phyloP scores from a whole-genome alignment of 306 rosid genomes.

The Glycyrrhiza uralensis region DNA sequence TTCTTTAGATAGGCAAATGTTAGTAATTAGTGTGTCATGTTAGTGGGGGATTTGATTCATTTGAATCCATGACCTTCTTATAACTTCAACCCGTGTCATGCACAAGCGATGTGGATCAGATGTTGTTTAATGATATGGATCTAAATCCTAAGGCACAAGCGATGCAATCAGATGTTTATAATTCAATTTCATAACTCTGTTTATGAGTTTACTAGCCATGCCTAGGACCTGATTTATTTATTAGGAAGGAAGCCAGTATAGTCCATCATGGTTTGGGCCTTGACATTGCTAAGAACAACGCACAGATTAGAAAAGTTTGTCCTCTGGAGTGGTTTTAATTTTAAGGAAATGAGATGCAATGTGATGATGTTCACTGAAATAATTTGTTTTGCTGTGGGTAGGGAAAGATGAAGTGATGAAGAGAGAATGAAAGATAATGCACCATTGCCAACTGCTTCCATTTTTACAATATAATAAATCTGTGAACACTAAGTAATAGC shows the following conservation, averaged over 20 bases:
- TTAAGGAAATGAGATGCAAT: background rate
- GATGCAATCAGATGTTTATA: constrained; percentile 3
- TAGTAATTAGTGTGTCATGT: no score
- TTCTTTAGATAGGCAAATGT: no score
- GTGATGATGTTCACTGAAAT: background rate
- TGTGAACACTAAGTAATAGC: background rate
- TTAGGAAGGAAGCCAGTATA: background rate
- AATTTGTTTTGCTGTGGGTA: background rate
- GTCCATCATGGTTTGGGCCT: background rate
- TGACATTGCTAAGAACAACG: background rate
- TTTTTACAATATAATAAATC: no score
- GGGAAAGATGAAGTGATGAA: background rate
- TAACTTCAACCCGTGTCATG: no score
- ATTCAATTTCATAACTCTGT: background rate
- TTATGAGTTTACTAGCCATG: background rate
- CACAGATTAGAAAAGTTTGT: background rate
- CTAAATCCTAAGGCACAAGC: background rate
- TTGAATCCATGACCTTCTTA: no score
- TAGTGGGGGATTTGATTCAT: no score
- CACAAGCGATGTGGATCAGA: no score
- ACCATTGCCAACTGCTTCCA: background rate
- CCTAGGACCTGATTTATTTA: background rate
- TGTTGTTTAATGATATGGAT: background rate
- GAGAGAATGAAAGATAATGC: background rate
- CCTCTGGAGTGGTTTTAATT: background rate